A percentile compares a stretch with the other conserved stretches of the same genome.
Conservation (phyloP, 495 filamentous ascomycete genomes). For the Elasticomyces elasticus region DNA sequence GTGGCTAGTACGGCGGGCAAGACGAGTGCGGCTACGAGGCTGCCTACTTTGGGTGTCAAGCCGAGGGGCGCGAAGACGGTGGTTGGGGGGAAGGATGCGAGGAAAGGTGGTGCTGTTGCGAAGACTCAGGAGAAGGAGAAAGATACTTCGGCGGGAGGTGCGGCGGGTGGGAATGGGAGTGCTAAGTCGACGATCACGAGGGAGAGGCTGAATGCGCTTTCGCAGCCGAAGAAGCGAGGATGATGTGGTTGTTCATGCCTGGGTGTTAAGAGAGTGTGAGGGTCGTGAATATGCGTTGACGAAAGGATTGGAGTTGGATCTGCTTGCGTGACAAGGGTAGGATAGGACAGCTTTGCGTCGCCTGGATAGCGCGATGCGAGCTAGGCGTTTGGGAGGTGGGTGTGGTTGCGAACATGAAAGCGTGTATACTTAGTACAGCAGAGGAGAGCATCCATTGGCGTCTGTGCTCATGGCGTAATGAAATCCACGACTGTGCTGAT, state of each 20-base stretch:
- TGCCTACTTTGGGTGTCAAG: conserved; percentile 18
- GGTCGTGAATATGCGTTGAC: background rate
- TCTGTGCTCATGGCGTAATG: background rate
- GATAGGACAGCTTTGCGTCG: too few species aligned
- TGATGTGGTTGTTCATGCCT: conserved; percentile 4
- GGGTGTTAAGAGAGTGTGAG: background rate
- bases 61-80: conserved; percentile 13
- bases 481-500: background rate
- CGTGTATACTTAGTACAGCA: background rate
- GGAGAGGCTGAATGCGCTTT: conserved; percentile 30
- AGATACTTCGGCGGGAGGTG: too few species aligned
- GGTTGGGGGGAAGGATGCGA: background rate
- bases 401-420: background rate
- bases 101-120: background rate
- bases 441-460: background rate
- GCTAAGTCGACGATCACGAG: conserved; percentile 21
- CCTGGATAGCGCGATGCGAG: too few species aligned
- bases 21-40: background rate
- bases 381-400: too few species aligned
- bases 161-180: conserved; percentile 5
- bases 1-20: background rate
- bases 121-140: too few species aligned
- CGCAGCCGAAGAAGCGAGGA: conserved; percentile 28
- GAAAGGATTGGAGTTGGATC: background rate
- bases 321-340: too few species aligned